phyloP scores from a whole-genome alignment of 2,329 filamentous ascomycete genomes.

The Hawksworthiomyces lignivorus region DNA sequence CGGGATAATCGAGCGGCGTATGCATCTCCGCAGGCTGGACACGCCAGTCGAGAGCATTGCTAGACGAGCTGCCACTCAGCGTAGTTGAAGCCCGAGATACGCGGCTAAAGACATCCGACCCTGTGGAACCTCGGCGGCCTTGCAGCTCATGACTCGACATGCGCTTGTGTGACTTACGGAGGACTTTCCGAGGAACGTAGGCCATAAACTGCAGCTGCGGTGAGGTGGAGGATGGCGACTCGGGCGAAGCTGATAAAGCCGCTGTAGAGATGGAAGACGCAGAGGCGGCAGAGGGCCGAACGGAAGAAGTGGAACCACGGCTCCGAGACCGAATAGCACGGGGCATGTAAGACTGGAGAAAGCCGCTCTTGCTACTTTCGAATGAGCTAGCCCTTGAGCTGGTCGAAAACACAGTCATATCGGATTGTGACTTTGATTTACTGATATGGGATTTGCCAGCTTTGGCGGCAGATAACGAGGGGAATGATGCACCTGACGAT shows the following conservation, averaged over 20 bases:
- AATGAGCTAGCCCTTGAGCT: slow-evolving; percentile 19
- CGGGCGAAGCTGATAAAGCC: not conserved
- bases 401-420: slow-evolving; percentile 9
- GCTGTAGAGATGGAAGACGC: not conserved
- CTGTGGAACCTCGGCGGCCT: slow-evolving; percentile 21
- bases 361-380: slow-evolving; percentile 18
- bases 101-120: slow-evolving; percentile 22
- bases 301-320: slow-evolving; percentile 16
- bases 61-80: slow-evolving; percentile 20
- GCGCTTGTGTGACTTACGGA: slow-evolving; percentile 15
- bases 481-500: too few species aligned
- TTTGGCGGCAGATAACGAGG: not conserved
- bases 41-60: slow-evolving; percentile 25
- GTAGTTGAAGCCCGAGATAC: slow-evolving; percentile 20
- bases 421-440: slow-evolving; percentile 14
- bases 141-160: slow-evolving; percentile 12
- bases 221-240: slow-evolving; percentile 7
- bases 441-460: slow-evolving; percentile 1
- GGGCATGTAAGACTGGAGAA: slow-evolving; percentile 18
- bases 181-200: slow-evolving; percentile 14
- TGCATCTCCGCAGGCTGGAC: slow-evolving; percentile 26
- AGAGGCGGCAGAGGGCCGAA: slow-evolving; percentile 2
- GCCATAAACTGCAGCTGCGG: slow-evolving; percentile 8
- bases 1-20: slow-evolving; percentile 35
- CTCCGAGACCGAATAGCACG: slow-evolving; percentile 18